Evolutionary conservation across 257 asterid genomes (phyloP), one percentile per base, ranked within the genome.

Genomic region (Scutellaria barbata): DNA sequence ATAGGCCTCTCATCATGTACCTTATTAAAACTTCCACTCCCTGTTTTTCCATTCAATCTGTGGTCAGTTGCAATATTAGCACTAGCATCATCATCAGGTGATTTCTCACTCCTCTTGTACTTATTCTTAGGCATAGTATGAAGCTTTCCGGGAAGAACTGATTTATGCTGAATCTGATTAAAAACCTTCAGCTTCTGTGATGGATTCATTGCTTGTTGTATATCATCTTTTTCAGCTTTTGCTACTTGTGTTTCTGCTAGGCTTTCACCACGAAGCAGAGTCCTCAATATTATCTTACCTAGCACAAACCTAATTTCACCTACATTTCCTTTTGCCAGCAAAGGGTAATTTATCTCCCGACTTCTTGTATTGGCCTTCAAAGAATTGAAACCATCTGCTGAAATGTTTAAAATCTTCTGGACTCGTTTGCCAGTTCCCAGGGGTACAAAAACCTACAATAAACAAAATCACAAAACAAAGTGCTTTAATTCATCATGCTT

Each of bases 261-360:
- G 46, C 48, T 47, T 25, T 63, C 30, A 25, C 81, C 50, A 47
- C 66, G 74, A 78, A 68, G 78, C 79, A 92, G 68, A 41, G 92
- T 82, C 40, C 72, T 71, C 55, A 84, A 13, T 72, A 92, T 85
- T 71, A 92, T 84, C 79, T 72, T 83, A 46, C 98, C 97, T 22
- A 92, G 88, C 70, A 85, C 92, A 41, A 84, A 92, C 85, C 95
- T 87, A 53, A 79, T 55, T 81, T 90, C 96, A 3, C 40, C 25
- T 59, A 37, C 22, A 9, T 77, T 54, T 50, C 93, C 98, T 37
- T 45, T 57, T 51, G 68, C 76, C 67, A 85, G 87, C 73, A 58
- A 77, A 22, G 6, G 14, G 74, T 84, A 74, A 47, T 82, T 41
- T 63, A 88, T 85, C 76, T 79, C 74, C 40, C 12, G 30, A 68